Evolutionary conservation across 345 rosid genomes (phyloP), one percentile per base, ranked within the genome.

Genomic region (Salix brachista): DNA sequence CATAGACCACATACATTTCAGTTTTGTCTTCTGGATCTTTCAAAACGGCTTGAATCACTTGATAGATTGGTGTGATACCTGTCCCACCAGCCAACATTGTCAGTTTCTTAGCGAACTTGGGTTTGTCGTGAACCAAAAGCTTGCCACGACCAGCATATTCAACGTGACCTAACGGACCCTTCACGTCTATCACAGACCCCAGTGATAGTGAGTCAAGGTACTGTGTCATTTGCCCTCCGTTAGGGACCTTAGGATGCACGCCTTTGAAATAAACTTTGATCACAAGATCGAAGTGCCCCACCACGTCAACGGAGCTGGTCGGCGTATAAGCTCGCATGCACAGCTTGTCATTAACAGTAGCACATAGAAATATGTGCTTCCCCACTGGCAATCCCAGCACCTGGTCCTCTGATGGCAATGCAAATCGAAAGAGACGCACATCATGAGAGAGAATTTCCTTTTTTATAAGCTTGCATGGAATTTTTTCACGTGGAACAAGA

Each of bases 71-170:
- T 3, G 98, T 93, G 30, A 96, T 91, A 2, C 99, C 99, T 1
- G 98, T 91, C 34, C 99, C 98, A n/a, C 99, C 98, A 0, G 98
- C 94, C 12, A 93, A 4, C 99, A 96, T 96, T 0, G 97, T 89
- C 54, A 96, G 86, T 80, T 90, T 96, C 83, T 83, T 91, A 32
- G 91, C 94, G 28, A 85, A 88, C 83, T 86, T 92, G 1, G 93
- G 91, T 81, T 91, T 90, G 39, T 98, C 92, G 21, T 89, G 92
- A n/a, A 90, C 95, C 72, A 58, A 6, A 68, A 96, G 93, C 71
- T 87, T 86, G 16, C 99, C 98, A 3, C 87, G 82, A 0, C 97
- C 95, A n/a, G 23, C 21, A 56, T 96, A 96, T 70, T 93, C 97
- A 2, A 93, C 89, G 82, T 93, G 95, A 26, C 99, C 99, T 52